Conservation (phyloP, 2,329 filamentous ascomycete species). For the Metarhizium album region DNA sequence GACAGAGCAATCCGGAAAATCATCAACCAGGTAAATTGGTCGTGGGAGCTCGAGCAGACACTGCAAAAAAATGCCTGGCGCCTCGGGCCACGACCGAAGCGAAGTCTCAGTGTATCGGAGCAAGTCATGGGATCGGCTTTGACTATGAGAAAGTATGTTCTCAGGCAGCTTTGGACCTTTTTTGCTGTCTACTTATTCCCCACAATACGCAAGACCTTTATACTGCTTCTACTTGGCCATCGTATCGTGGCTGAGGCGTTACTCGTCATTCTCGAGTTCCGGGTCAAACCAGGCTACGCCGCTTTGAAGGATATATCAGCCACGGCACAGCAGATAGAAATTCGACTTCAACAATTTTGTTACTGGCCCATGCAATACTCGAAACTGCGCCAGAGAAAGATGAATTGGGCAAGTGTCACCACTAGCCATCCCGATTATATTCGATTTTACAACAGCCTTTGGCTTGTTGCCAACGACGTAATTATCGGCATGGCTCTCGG, state of each 20-base stretch:
- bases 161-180: constrained; percentile 58
- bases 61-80: constrained; percentile 85
- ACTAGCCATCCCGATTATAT: constrained; percentile 97
- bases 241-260: constrained; percentile 72
- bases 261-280: constrained; percentile 74
- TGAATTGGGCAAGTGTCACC: constrained; percentile 91
- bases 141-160: constrained; percentile 66
- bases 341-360: constrained; percentile 92
- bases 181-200: constrained; percentile 70
- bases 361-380: constrained; percentile 98
- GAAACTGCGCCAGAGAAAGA: constrained; percentile 77
- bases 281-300: constrained; percentile 62
- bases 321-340: constrained; percentile 94
- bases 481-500: constrained; percentile 96
- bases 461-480: constrained; percentile 96
- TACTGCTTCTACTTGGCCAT: constrained; percentile 69
- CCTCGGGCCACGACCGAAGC: constrained; percentile 69
- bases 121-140: constrained; percentile 87
- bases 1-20: constrained; percentile 73
- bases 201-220: constrained; percentile 59
- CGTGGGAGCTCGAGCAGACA: constrained; percentile 75
- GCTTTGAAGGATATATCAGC: constrained; percentile 93
- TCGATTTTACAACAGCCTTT: constrained; percentile 95
- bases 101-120: constrained; percentile 86
- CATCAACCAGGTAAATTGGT: constrained; percentile 92